phyloP scores from a whole-genome alignment of 2,329 filamentous ascomycete genomes.

The Sporothrix brunneoviolacea region DNA sequence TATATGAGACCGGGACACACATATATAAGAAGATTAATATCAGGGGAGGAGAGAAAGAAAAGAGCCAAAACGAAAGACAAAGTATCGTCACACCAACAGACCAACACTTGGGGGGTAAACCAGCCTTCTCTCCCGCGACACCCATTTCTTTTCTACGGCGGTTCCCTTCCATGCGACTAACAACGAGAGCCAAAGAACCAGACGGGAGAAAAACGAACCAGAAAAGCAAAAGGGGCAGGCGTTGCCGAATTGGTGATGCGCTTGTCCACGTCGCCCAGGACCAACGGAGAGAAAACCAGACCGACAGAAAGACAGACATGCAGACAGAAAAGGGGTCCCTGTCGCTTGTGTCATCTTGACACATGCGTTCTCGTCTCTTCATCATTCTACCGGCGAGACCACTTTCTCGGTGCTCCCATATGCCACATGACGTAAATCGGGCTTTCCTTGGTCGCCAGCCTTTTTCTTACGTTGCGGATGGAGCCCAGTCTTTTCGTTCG shows the following conservation, averaged over 20 bases:
- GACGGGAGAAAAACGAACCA: background rate
- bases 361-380: background rate
- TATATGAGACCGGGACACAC: too few species aligned
- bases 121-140: background rate
- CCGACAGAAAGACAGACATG: background rate
- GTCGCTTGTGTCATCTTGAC: background rate
- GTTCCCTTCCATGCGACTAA: background rate
- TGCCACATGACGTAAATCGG: slow-evolving; percentile 6
- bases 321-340: background rate
- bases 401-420: background rate
- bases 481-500: too few species aligned
- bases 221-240: background rate
- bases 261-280: background rate
- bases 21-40: too few species aligned
- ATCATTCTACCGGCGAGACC: background rate
- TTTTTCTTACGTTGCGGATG: too few species aligned
- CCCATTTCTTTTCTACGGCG: background rate
- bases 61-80: too few species aligned
- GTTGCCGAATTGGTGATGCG: background rate
- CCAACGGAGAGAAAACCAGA: background rate
- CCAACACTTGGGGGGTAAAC: background rate
- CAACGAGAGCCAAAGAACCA: background rate
- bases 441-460: background rate
- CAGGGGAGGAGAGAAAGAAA: too few species aligned
- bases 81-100: background rate